Conservation (phyloP, 306 rosid genomes). For the Glycyrrhiza uralensis region DNA sequence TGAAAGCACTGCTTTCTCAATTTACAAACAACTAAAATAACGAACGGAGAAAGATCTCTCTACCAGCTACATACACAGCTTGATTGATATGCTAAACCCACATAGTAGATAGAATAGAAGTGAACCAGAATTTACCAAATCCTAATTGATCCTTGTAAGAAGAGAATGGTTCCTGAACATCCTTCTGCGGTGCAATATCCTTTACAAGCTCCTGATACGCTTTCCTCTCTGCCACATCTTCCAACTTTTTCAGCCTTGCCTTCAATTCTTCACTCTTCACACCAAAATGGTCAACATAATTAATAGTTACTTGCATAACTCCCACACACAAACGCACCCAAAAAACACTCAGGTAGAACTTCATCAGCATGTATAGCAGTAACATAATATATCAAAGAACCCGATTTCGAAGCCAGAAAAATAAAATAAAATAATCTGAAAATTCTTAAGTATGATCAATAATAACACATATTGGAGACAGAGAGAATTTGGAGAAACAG, state of each 20-base stretch:
- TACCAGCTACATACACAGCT: neutral
- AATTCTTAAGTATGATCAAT: neutral
- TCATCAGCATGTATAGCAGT: neutral
- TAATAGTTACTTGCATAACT: neutral
- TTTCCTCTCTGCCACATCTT: conserved; percentile 73
- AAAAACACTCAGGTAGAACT: neutral
- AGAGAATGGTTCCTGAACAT: conserved; percentile 69
- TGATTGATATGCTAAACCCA: neutral
- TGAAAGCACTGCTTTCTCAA: neutral
- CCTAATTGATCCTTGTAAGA: conserved; percentile 91
- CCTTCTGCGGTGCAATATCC: conserved; percentile 58
- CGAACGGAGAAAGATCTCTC: neutral
- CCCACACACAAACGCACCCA: neutral
- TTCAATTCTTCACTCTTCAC: conserved; percentile 81
- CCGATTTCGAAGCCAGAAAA: neutral
- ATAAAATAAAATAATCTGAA: neutral
- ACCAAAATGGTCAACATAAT: neutral
- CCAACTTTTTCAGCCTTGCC: conserved; percentile 63
- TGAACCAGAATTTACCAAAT: conserved; percentile 48
- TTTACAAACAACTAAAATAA: neutral
- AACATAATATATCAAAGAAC: neutral
- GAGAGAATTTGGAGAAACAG: neutral
- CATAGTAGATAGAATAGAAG: neutral
- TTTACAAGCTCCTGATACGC: conserved; percentile 84
- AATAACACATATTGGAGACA: neutral